Evolutionary conservation across 257 asterid species (phyloP), one percentile per base, ranked within the genome.

Genomic region (Penstemon davidsonii): DNA sequence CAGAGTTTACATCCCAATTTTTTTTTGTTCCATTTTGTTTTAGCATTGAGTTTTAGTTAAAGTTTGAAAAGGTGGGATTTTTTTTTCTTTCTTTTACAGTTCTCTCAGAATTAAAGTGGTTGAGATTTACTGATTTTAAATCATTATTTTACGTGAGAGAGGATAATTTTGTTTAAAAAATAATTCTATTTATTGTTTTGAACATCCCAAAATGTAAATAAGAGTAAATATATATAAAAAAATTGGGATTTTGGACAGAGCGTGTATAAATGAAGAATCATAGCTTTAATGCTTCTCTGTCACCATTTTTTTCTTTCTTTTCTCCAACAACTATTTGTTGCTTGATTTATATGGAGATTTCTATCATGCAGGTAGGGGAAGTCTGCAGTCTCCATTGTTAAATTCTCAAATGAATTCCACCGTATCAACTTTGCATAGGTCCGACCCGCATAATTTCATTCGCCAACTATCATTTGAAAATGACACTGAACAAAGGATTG

Each of bases 401-500:
- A 70, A 40, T 38, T 9, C 58, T 36, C 60, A 45, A 25, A 0
- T 36, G 62, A 38, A 25, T 36, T 15, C 71, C 49, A 64, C 71
- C 13, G 36, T 64, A 11, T 61, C 85, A 38, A 66, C 37, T 73
- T 64, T 54, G 8, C 49, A 25, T 25, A 74, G 37, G 53, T 64
- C 51, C 49, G 56, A 49, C 53, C 45, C 73, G 54, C 75, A 47
- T 49, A 61, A 36, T 38, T 33, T 70, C 68, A 66, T 49, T 41
- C 51, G 82, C 5, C 74, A 43, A 15, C 67, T 78, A 60, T 66
- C 74, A 12, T 83, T 80, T 67, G 80, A 59, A 40, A 79, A 75
- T 64, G 82, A 60, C 60, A 8, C 75, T 70, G 75, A 3, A 39
- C 72, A 33, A 44, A 57, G 69, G 70, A 43, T 53, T 70, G 58